Evolutionary conservation across 2,329 filamentous ascomycete species (phyloP).

Genomic region (Plenodomus tracheiphilus): DNA sequence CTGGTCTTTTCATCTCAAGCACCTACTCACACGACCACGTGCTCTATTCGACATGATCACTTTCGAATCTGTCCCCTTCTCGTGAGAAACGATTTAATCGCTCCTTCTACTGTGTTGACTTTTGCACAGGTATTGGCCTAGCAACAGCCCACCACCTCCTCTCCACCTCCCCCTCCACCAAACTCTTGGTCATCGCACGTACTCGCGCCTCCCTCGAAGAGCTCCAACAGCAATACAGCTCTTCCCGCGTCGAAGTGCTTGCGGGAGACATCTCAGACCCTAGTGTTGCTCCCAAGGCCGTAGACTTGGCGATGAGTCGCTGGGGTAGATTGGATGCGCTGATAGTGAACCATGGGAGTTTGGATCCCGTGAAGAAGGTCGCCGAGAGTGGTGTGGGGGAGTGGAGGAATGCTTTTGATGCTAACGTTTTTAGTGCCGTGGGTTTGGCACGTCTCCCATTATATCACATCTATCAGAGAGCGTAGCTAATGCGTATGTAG

Average conservation of each 20-base stretch:
- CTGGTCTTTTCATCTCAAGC: too few relatives aligned
- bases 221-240: conserved; percentile 51
- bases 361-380: conserved; percentile 75
- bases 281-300: conserved; percentile 60
- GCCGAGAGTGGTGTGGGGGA: conserved; percentile 68
- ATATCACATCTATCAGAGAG: background rate
- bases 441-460: conserved; percentile 63
- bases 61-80: too few relatives aligned
- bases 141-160: conserved; percentile 65
- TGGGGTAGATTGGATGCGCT: conserved; percentile 80
- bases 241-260: conserved; percentile 58
- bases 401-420: conserved; percentile 76
- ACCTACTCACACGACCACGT: too few relatives aligned
- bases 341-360: conserved; percentile 83
- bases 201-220: conserved; percentile 58
- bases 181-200: conserved; percentile 62
- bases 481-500: too few relatives aligned
- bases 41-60: too few relatives aligned
- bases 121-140: conserved; percentile 65
- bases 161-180: conserved; percentile 52
- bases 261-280: conserved; percentile 62
- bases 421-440: conserved; percentile 85
- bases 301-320: conserved; percentile 64
- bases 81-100: too few relatives aligned
- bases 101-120: too few relatives aligned